phyloP scores from a whole-genome alignment of 192 early-diverging fungal genomes.

The Coemansia sp. region DNA sequence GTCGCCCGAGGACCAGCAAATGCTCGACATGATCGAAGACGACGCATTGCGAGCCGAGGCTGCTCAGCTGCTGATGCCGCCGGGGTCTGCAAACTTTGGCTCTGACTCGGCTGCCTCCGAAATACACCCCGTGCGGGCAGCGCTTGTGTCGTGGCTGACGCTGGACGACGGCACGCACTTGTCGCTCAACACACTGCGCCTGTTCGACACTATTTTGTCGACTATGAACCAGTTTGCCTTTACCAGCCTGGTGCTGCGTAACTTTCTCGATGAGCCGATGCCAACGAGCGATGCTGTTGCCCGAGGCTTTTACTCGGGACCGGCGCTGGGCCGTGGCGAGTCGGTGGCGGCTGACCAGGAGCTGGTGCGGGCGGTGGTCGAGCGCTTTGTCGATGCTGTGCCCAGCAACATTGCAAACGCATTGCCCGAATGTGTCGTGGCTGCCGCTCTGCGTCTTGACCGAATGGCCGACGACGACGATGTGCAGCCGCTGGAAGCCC shows the following conservation, averaged over 20 bases:
- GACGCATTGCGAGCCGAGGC: constrained; percentile 49
- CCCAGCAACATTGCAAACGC: constrained; percentile 33
- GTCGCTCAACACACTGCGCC: constrained; percentile 57
- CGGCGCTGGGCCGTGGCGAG: constrained; percentile 33
- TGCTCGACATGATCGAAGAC: constrained; percentile 44
- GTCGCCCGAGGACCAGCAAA: constrained; percentile 37
- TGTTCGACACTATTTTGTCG: constrained; percentile 62
- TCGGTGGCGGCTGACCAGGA: constrained; percentile 47
- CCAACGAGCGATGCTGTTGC: background rate
- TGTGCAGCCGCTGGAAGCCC: background rate
- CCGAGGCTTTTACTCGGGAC: constrained; percentile 14
- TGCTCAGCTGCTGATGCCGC: constrained; percentile 31
- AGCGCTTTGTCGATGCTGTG: constrained; percentile 45
- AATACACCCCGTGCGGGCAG: constrained; percentile 10
- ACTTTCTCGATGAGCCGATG: constrained; percentile 32
- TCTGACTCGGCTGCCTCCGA: background rate
- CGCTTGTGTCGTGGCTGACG: constrained; percentile 50
- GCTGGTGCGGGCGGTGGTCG: constrained; percentile 44
- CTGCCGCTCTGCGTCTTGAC: constrained; percentile 31
- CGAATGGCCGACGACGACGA: background rate
- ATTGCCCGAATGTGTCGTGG: constrained; percentile 38
- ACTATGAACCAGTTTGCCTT: constrained; percentile 64
- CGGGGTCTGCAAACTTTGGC: background rate
- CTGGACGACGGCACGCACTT: constrained; percentile 49
- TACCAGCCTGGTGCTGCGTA: constrained; percentile 59